phyloP scores from a whole-genome alignment of 2,329 filamentous ascomycete genomes.

The Hortaea sp. region DNA sequence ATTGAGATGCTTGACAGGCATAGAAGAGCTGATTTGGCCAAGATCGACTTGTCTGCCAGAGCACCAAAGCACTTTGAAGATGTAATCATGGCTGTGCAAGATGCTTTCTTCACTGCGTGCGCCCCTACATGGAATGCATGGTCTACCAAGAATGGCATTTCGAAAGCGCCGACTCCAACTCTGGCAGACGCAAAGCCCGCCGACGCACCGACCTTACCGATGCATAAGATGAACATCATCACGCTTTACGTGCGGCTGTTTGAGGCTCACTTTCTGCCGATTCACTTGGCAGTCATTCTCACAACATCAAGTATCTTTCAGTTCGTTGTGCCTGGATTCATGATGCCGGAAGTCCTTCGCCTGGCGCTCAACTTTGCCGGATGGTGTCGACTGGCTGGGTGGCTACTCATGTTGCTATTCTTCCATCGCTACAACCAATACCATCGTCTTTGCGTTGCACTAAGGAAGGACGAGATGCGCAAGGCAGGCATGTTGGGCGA shows the following conservation, averaged over 20 bases:
- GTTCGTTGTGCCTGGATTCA: slow-evolving; percentile 41
- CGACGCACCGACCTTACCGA: slow-evolving; percentile 8
- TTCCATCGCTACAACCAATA: slow-evolving; percentile 59
- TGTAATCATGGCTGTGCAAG: slow-evolving; percentile 1
- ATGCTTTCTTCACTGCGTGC: slow-evolving; percentile 6
- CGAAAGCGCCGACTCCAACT: slow-evolving; percentile 17
- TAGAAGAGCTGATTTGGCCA: slow-evolving; percentile 4
- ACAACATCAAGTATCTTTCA: slow-evolving; percentile 53
- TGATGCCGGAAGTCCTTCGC: slow-evolving; percentile 43
- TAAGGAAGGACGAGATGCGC: slow-evolving; percentile 56
- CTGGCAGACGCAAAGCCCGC: slow-evolving; percentile 8
- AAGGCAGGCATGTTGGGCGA: slow-evolving; percentile 53
- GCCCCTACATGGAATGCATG: slow-evolving; percentile 22
- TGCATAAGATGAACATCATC: slow-evolving; percentile 41
- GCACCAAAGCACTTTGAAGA: slow-evolving; percentile 18
- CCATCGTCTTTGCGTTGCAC: slow-evolving; percentile 51
- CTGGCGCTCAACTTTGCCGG: slow-evolving; percentile 54
- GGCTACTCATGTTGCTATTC: slow-evolving; percentile 53
- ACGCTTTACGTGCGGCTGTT: slow-evolving; percentile 58
- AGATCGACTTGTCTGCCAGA: slow-evolving; percentile 12
- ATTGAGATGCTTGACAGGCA: slow-evolving; percentile 20
- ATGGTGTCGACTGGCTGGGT: slow-evolving; percentile 49
- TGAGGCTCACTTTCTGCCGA: slow-evolving; percentile 62
- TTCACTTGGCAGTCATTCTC: slow-evolving; percentile 56
- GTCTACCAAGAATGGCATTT: slow-evolving; percentile 20